Evolutionary conservation across 2,329 filamentous ascomycete genomes (phyloP).

Genomic region (Coccinonectria pachysandricola): DNA sequence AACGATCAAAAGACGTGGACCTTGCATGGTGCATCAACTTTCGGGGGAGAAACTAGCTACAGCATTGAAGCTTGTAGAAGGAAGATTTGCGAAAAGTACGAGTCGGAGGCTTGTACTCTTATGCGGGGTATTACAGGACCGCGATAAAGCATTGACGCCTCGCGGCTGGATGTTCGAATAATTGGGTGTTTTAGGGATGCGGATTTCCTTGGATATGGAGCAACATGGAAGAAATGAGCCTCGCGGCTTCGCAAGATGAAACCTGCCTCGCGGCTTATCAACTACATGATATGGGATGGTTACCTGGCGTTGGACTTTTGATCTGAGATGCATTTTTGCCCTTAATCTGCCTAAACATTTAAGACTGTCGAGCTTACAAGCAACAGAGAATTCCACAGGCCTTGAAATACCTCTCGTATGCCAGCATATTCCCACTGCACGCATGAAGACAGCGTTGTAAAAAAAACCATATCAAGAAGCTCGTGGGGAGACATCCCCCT

Average conservation of each 20-base stretch:
- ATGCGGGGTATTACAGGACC: constrained; percentile 21
- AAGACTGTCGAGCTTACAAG: too few relatives aligned
- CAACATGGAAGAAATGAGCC: constrained; percentile 18
- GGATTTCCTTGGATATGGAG: constrained; percentile 11
- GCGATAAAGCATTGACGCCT: constrained; percentile 7
- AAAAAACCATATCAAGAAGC: too few relatives aligned
- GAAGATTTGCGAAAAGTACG: constrained; percentile 6
- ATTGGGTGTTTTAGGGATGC: constrained; percentile 10
- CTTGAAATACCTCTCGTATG: too few relatives aligned
- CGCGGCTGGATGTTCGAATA: constrained; percentile 6
- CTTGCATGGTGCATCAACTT: too few relatives aligned
- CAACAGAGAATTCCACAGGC: too few relatives aligned
- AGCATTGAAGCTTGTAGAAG: constrained; percentile 5
- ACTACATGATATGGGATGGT: too few relatives aligned
- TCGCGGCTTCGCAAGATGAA: constrained; percentile 21
- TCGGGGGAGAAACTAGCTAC: constrained; percentile 7
- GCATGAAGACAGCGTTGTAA: too few relatives aligned
- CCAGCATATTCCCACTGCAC: too few relatives aligned
- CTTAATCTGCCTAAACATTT: too few relatives aligned
- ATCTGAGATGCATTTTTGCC: too few relatives aligned
- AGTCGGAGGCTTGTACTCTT: constrained; percentile 12
- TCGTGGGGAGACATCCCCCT: too few relatives aligned
- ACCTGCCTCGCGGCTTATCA: constrained; percentile 21
- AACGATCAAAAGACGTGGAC: constrained; percentile 6
- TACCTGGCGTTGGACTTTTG: too few relatives aligned